These are phyloP conservation scores for Graphilbum fragrans DNA, from an alignment of 2,329 filamentous ascomycete species.

Conservation along the genomic window DNA sequence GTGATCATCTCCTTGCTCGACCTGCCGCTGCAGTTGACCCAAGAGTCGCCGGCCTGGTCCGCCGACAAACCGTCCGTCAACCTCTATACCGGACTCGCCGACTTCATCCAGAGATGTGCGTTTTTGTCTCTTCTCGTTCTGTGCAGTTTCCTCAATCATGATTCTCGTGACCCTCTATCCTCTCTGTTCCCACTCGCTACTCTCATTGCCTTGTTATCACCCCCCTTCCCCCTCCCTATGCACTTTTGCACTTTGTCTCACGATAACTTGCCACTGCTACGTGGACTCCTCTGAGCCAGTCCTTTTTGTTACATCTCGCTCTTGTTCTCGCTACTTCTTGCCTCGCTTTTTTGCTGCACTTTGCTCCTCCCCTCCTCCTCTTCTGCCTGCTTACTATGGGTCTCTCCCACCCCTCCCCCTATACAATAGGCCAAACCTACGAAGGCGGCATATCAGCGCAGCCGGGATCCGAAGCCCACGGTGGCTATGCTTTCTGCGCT, in stretches of 20 bases:
- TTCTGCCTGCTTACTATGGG: neutral
- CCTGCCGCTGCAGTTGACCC: slow-evolving; percentile 67
- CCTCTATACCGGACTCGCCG: slow-evolving; percentile 61
- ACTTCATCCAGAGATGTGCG: slow-evolving; percentile 73
- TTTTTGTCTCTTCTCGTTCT: slow-evolving; percentile 12
- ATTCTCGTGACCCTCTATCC: too few species aligned
- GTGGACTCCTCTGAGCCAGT: too few species aligned
- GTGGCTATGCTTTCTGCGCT: slow-evolving; percentile 92
- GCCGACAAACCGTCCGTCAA: slow-evolving; percentile 45
- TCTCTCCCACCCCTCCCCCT: neutral
- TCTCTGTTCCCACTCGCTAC: too few species aligned
- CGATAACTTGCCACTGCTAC: too few species aligned
- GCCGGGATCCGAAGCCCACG: slow-evolving; percentile 84
- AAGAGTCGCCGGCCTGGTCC: slow-evolving; percentile 54
- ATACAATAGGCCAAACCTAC: slow-evolving; percentile 64
- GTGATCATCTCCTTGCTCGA: slow-evolving; percentile 71
- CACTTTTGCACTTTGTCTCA: neutral
- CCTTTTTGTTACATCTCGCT: too few species aligned
- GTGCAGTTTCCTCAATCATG: slow-evolving; percentile 2
- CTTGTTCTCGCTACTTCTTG: too few species aligned
- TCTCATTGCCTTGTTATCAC: too few species aligned
- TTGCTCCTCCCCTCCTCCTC: neutral
- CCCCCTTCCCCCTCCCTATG: too few species aligned
- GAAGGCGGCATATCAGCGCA: slow-evolving; percentile 86
- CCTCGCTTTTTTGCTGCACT: neutral